Percentiles rank a stretch among this genome's conserved stretches.
phyloP scores from a whole-genome alignment of 1,139 yeast genomes.

The Geotrichum bryndzae region DNA sequence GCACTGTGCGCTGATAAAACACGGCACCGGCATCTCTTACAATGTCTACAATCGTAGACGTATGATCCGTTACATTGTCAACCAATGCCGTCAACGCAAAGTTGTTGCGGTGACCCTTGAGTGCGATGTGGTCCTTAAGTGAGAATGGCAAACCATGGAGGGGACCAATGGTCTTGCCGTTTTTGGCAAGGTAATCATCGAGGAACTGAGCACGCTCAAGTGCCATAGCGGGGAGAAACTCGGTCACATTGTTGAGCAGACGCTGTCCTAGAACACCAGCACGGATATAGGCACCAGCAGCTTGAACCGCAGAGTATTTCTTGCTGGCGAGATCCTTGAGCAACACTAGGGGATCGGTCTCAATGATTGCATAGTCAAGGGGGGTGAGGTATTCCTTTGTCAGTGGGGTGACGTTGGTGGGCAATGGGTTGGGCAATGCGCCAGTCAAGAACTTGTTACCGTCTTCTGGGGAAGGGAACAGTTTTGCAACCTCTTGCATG shows the following conservation, averaged over 20 bases:
- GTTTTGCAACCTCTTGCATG: constrained; percentile 25
- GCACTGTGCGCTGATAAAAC: constrained; percentile 51
- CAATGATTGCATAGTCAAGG: constrained; percentile 29
- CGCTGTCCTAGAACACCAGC: constrained; percentile 57
- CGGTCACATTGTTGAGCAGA: constrained; percentile 39
- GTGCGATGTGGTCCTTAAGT: constrained; percentile 46
- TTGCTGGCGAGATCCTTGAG: constrained; percentile 40
- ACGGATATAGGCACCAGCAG: constrained; percentile 48
- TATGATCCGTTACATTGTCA: constrained; percentile 29
- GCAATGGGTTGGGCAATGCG: constrained; percentile 27
- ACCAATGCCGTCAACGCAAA: constrained; percentile 39
- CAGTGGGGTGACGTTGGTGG: constrained; percentile 28
- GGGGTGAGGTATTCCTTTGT: constrained; percentile 25
- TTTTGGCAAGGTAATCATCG: constrained; percentile 38
- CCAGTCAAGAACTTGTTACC: constrained; percentile 23
- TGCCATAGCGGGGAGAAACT: constrained; percentile 32
- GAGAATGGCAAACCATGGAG: constrained; percentile 51
- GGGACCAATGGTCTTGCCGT: constrained; percentile 43
- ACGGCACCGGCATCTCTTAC: constrained; percentile 48
- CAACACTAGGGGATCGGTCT: constrained; percentile 31
- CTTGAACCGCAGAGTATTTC: constrained; percentile 41
- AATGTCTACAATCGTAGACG: constrained; percentile 37
- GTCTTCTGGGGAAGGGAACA: constrained; percentile 26
- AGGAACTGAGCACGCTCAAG: constrained; percentile 40
- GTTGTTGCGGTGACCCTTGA: constrained; percentile 42